A percentile compares a stretch with the other conserved stretches of the same genome.
Evolutionary conservation across 371 early-diverging fungal genomes (phyloP).

Genomic region (Coemansia sp.): DNA sequence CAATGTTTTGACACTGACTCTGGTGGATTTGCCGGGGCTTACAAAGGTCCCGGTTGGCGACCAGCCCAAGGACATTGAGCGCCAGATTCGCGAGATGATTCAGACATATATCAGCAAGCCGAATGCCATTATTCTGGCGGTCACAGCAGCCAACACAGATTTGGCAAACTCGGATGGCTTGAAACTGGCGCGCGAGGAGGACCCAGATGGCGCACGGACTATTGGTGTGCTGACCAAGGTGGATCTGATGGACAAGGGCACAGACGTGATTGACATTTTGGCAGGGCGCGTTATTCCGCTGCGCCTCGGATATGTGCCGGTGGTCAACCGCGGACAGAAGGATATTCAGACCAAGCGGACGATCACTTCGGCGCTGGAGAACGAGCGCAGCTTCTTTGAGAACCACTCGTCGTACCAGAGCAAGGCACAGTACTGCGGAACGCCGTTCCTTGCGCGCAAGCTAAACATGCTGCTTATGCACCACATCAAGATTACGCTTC

Average conservation of each 20-base stretch:
- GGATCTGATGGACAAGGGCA: slow-evolving; percentile 99
- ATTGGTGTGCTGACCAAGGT: slow-evolving; percentile 99
- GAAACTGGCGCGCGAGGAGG: slow-evolving; percentile 93
- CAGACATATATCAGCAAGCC: slow-evolving; percentile 91
- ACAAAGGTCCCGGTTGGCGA: slow-evolving; percentile 97
- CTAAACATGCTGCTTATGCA: slow-evolving; percentile 97
- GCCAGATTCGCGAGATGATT: slow-evolving; percentile 95
- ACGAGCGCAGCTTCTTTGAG: slow-evolving; percentile 90
- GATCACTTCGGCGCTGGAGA: slow-evolving; percentile 82
- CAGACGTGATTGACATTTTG: slow-evolving; percentile 97
- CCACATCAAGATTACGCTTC: slow-evolving; percentile 93
- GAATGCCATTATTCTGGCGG: slow-evolving; percentile 96
- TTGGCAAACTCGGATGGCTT: slow-evolving; percentile 99
- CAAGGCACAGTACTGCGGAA: slow-evolving; percentile 98
- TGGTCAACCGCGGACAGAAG: slow-evolving; percentile 95
- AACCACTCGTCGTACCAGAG: slow-evolving; percentile 88
- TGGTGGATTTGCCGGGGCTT: slow-evolving; percentile 98
- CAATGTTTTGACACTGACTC: slow-evolving; percentile 93
- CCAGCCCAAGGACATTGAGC: slow-evolving; percentile 98
- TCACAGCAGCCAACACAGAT: slow-evolving; percentile 97
- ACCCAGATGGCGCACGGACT: slow-evolving; percentile 96
- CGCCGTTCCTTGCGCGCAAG: slow-evolving; percentile 93
- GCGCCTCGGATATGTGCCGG: slow-evolving; percentile 80
- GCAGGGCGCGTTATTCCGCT: slow-evolving; percentile 95
- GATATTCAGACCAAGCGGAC: slow-evolving; percentile 92